Evolutionary conservation across 1,284 basidiomycete species (phyloP), one percentile per base, ranked within the genome.

Genomic region (Apiotrichum mycotoxinovorans): DNA sequence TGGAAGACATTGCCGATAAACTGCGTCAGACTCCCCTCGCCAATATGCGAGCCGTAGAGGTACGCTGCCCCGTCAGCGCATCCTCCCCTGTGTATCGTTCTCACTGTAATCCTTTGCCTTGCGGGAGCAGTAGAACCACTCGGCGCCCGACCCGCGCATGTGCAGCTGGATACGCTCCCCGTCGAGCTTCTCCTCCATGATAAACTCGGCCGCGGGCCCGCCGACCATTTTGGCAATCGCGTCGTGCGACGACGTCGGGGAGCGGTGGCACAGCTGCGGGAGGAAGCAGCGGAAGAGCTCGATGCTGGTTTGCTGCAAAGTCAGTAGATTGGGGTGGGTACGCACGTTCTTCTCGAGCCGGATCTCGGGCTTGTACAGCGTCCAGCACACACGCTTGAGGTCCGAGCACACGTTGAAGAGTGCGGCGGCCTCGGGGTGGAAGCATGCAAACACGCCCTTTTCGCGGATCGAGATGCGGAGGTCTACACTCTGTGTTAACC

Each of bases 111-210:
- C 88, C 66, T 93, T 95, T 10, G 89, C 90, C 70, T 95, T 95
- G 70, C 92, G 83, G 11, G 92, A 96, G 69, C 87, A 93, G 69
- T 94, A 97, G 66, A 87, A 89, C 71, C 89, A 97, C 70, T 90
- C 85, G 0, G 71, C 66, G 4, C 72, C 73, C 58, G 88, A 87
- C 2, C 88, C 89, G 49, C 86, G 81, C 75, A 90, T 95, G 70
- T 98, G 94, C 50, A 98, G 68, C 71, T 97, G 94, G 75, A 97
- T 92, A 27, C 94, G 80, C 73, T 98, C 93, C 1, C 93, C 93
- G 68, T 98, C 93, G 1, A 96, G 82, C 73, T 97, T 98, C 78
- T 98, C 94, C 71, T 97, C 93, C 46, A 98, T 88, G 61, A 91
- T 80, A 71, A 96, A 96, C 50, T 78, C 75, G n/a, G 70, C 82